Evolutionary conservation across 352 stramenopile species (phyloP).

Genomic region (Phytophthora sp.): DNA sequence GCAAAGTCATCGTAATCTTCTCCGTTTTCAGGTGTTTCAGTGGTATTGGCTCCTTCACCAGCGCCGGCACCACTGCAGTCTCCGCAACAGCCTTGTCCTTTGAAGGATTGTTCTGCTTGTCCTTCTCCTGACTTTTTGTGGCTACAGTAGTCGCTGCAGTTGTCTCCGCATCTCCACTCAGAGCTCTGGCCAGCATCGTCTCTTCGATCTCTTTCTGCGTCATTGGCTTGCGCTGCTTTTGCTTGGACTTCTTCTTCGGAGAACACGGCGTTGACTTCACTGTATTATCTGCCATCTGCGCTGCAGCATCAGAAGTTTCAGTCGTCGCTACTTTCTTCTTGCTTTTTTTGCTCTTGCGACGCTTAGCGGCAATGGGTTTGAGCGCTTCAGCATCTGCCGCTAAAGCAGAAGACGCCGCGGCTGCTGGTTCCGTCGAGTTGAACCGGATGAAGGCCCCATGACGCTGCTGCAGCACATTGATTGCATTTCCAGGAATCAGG

Average conservation of each 20-base stretch:
- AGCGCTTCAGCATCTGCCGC: not conserved
- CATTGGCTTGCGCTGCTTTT: slow-evolving; percentile 29
- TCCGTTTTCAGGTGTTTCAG: slow-evolving; percentile 53
- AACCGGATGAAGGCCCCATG: slow-evolving; percentile 11
- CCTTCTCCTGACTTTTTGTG: slow-evolving; percentile 17
- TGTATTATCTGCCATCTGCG: slow-evolving; percentile 2
- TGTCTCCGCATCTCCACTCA: slow-evolving; percentile 24
- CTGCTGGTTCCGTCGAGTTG: slow-evolving; percentile 6
- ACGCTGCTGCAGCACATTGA: not conserved
- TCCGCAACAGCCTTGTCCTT: slow-evolving; percentile 3
- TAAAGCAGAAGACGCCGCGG: not conserved
- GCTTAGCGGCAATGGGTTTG: slow-evolving; percentile 39
- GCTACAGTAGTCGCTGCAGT: not conserved
- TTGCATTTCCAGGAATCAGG: not conserved
- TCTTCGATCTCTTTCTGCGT: slow-evolving; percentile 46
- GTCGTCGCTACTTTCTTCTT: slow-evolving; percentile 35
- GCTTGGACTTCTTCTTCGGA: slow-evolving; percentile 16
- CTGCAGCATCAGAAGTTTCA: not conserved
- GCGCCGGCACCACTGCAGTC: slow-evolving; percentile 18
- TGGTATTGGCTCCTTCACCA: slow-evolving; percentile 26
- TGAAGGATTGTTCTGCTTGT: slow-evolving; percentile 8
- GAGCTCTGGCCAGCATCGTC: slow-evolving; percentile 36
- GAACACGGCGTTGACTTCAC: not conserved
- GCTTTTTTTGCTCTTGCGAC: slow-evolving; percentile 33
- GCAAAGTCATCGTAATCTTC: slow-evolving; percentile 76